Percentiles rank a stretch among this genome's conserved stretches.
These are phyloP conservation scores for Melampsora americana DNA, from an alignment of 1,284 basidiomycete species.

Conservation along the genomic window DNA sequence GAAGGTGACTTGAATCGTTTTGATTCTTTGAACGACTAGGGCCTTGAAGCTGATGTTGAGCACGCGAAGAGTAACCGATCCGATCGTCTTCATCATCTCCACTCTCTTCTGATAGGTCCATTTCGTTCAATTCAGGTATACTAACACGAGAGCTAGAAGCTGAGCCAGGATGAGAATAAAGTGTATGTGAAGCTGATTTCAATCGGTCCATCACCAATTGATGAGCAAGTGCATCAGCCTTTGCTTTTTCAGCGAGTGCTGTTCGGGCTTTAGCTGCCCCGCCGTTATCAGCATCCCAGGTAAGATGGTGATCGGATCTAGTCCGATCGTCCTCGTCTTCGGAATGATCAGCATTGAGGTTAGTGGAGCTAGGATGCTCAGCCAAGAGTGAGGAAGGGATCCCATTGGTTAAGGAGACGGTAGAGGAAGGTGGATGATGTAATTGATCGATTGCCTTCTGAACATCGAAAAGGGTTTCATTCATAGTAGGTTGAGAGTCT, in stretches of 20 bases:
- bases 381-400: constrained; percentile 4
- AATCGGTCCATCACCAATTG: constrained; percentile 29
- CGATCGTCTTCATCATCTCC: constrained; percentile 63
- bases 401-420: constrained; percentile 46
- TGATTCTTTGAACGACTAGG: background rate
- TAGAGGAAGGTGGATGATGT: constrained; percentile 53
- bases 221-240: constrained; percentile 29
- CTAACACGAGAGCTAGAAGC: constrained; percentile 33
- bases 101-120: constrained; percentile 76
- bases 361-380: constrained; percentile 23
- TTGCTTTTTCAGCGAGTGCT: constrained; percentile 43
- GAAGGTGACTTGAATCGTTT: constrained; percentile 21
- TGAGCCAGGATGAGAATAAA: constrained; percentile 1
- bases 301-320: background rate
- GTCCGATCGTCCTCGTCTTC: constrained; percentile 7
- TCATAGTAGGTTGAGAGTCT: constrained; percentile 48
- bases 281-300: background rate
- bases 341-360: constrained; percentile 1
- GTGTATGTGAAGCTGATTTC: constrained; percentile 17
- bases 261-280: constrained; percentile 27
- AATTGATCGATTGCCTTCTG: constrained; percentile 59
- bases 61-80: constrained; percentile 55
- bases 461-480: constrained; percentile 53
- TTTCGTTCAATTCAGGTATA: constrained; percentile 63
- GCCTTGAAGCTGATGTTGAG: constrained; percentile 47